phyloP scores from a whole-genome alignment of 75 land plant species.

The Pinus albicaulis region DNA sequence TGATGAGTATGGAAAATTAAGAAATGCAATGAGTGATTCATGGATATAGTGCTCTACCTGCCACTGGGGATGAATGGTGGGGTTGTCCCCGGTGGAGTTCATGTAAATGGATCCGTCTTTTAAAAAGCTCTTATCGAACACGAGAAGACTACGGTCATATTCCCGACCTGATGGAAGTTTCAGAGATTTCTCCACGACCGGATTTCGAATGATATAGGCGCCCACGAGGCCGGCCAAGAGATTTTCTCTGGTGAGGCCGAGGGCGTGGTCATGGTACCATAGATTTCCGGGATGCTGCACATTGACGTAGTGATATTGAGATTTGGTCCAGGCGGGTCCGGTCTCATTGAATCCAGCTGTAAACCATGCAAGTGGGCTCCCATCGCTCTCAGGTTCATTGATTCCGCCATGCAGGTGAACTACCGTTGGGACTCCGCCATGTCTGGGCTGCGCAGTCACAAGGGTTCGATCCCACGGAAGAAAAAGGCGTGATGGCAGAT shows the following conservation, averaged over 20 bases:
- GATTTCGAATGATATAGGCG: conserved; percentile 26
- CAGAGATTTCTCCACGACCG: conserved; percentile 12
- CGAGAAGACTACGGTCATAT: conserved; percentile 21
- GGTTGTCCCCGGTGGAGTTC: conserved; percentile 27
- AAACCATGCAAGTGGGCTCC: conserved; percentile 67
- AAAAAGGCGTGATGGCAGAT: conserved; percentile 61
- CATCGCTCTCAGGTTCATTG: conserved; percentile 56
- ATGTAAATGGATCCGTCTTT: conserved; percentile 35
- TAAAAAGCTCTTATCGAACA: conserved; percentile 23
- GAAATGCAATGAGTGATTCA: no score
- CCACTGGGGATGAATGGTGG: conserved; percentile 43
- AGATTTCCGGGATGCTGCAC: conserved; percentile 40
- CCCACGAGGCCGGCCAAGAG: conserved; percentile 71
- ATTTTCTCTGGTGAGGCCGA: conserved; percentile 73
- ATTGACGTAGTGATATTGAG: conserved; percentile 18
- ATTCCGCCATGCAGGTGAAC: conserved; percentile 83
- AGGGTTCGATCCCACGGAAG: conserved; percentile 68
- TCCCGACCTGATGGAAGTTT: conserved; percentile 18
- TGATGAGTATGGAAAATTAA: background rate
- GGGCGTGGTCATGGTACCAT: conserved; percentile 88
- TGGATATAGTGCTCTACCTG: conserved; percentile 12
- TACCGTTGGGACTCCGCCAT: conserved; percentile 62
- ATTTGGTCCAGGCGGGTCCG: conserved; percentile 34
- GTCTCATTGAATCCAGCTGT: conserved; percentile 37
- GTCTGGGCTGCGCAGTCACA: conserved; percentile 37